phyloP scores from a whole-genome alignment of 1,139 yeast genomes.

The Candida neerlandica region DNA sequence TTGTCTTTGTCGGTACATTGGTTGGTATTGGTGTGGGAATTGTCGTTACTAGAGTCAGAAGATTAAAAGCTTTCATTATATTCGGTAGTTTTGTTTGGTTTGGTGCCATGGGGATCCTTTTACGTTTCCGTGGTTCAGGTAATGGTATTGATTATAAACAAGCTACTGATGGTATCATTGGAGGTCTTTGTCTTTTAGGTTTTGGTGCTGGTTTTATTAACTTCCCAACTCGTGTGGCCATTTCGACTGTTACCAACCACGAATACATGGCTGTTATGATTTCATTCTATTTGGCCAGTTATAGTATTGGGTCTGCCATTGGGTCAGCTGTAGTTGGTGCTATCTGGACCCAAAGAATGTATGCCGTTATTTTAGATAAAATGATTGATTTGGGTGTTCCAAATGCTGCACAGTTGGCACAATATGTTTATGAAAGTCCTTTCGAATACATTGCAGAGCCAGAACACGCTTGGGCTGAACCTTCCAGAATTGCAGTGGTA shows the following conservation, averaged over 20 bases:
- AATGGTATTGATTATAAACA: conserved; percentile 25
- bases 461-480: conserved; percentile 59
- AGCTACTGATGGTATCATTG: conserved; percentile 58
- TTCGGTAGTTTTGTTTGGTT: conserved; percentile 53
- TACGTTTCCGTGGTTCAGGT: conserved; percentile 33
- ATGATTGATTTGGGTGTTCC: conserved; percentile 18
- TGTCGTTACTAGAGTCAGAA: conserved; percentile 50
- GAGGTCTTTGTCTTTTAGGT: conserved; percentile 66
- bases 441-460: conserved; percentile 38
- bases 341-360: conserved; percentile 52
- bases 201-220: conserved; percentile 75
- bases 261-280: conserved; percentile 67
- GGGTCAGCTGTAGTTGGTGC: conserved; percentile 63
- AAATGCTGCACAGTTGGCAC: conserved; percentile 31
- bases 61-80: conserved; percentile 62
- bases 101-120: conserved; percentile 34
- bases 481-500: conserved; percentile 58
- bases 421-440: conserved; percentile 56
- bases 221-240: conserved; percentile 67
- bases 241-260: conserved; percentile 63
- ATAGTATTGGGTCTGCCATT: conserved; percentile 62
- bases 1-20: conserved; percentile 66
- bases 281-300: conserved; percentile 55
- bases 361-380: conserved; percentile 17
- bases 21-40: conserved; percentile 64